Evolutionary conservation across 2,329 filamentous ascomycete genomes (phyloP).

Genomic region (Tolypocladium ovalisporum): DNA sequence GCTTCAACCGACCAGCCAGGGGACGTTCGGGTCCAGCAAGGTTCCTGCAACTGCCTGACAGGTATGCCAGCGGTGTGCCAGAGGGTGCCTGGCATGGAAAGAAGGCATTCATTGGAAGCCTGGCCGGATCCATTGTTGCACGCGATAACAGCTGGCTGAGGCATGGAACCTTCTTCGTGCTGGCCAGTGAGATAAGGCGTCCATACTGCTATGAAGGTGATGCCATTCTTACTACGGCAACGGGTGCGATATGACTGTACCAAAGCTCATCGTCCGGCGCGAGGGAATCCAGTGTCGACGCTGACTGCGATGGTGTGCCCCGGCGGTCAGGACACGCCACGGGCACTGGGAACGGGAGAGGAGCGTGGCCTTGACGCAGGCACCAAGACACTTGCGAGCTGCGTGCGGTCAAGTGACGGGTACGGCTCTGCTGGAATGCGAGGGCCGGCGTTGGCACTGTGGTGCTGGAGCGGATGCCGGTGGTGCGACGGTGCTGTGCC

Average conservation of each 20-base stretch:
- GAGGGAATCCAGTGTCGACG: not conserved
- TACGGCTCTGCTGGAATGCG: not conserved
- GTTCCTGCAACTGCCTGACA: not conserved
- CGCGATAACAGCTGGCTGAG: not conserved
- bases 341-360: not conserved
- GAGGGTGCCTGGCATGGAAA: not conserved
- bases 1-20: not conserved
- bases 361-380: not conserved
- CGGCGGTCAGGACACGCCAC: not conserved
- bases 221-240: not conserved
- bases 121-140: too few species aligned
- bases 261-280: not conserved
- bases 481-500: not conserved
- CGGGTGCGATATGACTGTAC: not conserved
- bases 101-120: not conserved
- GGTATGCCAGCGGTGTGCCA: not conserved
- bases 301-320: not conserved
- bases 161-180: not conserved
- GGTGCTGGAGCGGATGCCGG: not conserved
- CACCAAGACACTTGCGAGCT: not conserved
- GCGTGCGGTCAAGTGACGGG: constrained; percentile 1
- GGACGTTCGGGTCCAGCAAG: not conserved
- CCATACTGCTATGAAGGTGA: not conserved
- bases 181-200: not conserved
- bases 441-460: not conserved